Conservation (phyloP, 352 stramenopile genomes). For the Phytophthora fragariaefolia region DNA sequence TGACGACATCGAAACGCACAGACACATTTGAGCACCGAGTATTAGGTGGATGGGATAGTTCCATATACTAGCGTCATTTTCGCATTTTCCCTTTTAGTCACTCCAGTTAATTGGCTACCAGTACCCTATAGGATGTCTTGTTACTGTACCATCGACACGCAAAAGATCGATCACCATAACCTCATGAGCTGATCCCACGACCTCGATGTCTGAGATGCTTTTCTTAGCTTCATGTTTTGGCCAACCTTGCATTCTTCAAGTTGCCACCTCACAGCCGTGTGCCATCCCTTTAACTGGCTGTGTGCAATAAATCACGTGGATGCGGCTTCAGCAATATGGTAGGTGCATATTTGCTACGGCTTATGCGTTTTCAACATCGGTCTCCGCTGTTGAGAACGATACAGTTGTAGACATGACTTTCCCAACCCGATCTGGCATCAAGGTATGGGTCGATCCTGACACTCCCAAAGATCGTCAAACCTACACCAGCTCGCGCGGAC, state of each 20-base stretch:
- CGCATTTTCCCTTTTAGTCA: too few relatives aligned
- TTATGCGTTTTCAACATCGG: background rate
- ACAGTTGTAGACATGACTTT: conserved; percentile 15
- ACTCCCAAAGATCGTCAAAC: conserved; percentile 30
- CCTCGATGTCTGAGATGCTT: conserved; percentile 15
- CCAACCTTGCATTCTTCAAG: conserved; percentile 13
- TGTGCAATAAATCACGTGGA: background rate
- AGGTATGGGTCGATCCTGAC: conserved; percentile 55
- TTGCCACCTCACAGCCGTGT: background rate
- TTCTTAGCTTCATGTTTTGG: conserved; percentile 19
- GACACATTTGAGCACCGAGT: too few relatives aligned
- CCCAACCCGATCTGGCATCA: conserved; percentile 49
- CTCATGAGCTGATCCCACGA: conserved; percentile 18
- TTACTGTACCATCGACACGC: background rate
- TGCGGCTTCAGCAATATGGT: background rate
- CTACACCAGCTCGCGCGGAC: conserved; percentile 34
- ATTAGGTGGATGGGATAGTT: too few relatives aligned
- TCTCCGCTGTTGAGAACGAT: conserved; percentile 13
- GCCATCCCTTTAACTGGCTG: background rate
- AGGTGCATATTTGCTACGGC: background rate
- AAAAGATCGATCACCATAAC: background rate
- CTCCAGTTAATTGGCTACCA: too few relatives aligned
- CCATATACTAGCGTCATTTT: too few relatives aligned
- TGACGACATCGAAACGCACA: too few relatives aligned
- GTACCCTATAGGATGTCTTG: too few relatives aligned